These are phyloP conservation scores for Erysiphe pulchra DNA, from an alignment of 2,329 filamentous ascomycete species.

Conservation along the genomic window DNA sequence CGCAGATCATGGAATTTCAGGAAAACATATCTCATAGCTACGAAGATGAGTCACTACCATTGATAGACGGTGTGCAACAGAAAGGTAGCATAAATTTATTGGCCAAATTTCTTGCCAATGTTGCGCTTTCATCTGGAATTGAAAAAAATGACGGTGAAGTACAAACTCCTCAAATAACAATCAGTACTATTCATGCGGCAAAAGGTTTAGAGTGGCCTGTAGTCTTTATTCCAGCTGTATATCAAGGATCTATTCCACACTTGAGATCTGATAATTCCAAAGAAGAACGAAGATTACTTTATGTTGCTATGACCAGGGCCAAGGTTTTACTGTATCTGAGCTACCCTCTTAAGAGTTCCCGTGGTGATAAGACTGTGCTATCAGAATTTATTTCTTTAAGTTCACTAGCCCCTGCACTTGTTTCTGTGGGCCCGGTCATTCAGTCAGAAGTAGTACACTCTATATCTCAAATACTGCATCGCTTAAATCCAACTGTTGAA, in stretches of 20 bases:
- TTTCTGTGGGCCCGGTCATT: constrained; percentile 43
- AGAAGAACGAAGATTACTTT: constrained; percentile 71
- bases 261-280: constrained; percentile 60
- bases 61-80: constrained; percentile 48
- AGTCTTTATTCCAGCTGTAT: constrained; percentile 76
- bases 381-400: constrained; percentile 44
- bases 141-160: constrained; percentile 34
- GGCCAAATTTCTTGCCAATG: constrained; percentile 66
- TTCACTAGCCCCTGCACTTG: constrained; percentile 25
- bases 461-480: constrained; percentile 49
- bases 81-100: constrained; percentile 35
- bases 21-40: constrained; percentile 8
- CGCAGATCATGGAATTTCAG: constrained; percentile 47
- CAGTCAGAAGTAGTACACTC: constrained; percentile 33
- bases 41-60: constrained; percentile 31
- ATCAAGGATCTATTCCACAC: constrained; percentile 77
- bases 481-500: constrained; percentile 25
- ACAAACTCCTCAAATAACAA: constrained; percentile 43
- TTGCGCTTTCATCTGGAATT: constrained; percentile 60
- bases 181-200: constrained; percentile 87
- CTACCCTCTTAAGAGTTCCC: constrained; percentile 42
- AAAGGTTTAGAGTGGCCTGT: constrained; percentile 94
- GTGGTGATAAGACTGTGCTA: constrained; percentile 33
- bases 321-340: constrained; percentile 70
- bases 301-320: constrained; percentile 91